Evolutionary conservation across 345 rosid species (phyloP).

Genomic region (Clarkia xantiana): DNA sequence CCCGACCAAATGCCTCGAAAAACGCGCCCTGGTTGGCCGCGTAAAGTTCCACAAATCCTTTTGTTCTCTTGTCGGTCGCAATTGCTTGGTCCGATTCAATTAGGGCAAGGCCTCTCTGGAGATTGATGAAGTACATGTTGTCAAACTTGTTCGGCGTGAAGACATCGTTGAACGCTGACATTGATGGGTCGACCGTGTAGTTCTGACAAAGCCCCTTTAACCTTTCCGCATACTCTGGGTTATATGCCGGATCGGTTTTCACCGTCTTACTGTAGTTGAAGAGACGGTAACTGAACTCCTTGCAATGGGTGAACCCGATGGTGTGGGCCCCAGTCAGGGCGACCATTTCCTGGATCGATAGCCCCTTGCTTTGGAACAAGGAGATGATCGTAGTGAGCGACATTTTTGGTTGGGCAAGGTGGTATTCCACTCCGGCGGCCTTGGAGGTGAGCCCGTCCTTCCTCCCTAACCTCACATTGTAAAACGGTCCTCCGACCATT

Average conservation of each 20-base stretch:
- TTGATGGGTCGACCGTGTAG: constrained; percentile 21
- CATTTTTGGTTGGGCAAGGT: constrained; percentile 23
- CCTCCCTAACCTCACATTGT: constrained; percentile 34
- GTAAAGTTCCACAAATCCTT: constrained; percentile 32
- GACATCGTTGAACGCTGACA: constrained; percentile 58
- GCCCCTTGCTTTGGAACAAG: constrained; percentile 26
- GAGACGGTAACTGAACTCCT: constrained; percentile 40
- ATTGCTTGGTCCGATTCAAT: constrained; percentile 34
- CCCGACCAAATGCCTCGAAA: constrained; percentile 30
- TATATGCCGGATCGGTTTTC: constrained; percentile 15
- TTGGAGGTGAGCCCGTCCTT: constrained; percentile 42
- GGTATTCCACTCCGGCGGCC: constrained; percentile 20
- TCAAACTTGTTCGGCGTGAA: constrained; percentile 64
- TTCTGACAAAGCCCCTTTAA: constrained; percentile 37
- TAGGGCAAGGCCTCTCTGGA: constrained; percentile 40
- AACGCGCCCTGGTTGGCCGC: constrained; percentile 39
- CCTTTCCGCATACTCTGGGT: constrained; percentile 30
- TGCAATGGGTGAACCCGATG: constrained; percentile 66
- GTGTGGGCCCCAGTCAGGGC: constrained; percentile 62
- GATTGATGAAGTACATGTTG: constrained; percentile 56
- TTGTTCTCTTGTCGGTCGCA: constrained; percentile 30
- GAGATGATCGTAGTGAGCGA: constrained; percentile 24
- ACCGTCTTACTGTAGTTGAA: constrained; percentile 23
- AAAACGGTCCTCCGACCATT: constrained; percentile 58
- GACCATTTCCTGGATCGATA: constrained; percentile 35